These are phyloP conservation scores for Irpex sp. DNA, from an alignment of 1,284 basidiomycete genomes.

Conservation along the genomic window DNA sequence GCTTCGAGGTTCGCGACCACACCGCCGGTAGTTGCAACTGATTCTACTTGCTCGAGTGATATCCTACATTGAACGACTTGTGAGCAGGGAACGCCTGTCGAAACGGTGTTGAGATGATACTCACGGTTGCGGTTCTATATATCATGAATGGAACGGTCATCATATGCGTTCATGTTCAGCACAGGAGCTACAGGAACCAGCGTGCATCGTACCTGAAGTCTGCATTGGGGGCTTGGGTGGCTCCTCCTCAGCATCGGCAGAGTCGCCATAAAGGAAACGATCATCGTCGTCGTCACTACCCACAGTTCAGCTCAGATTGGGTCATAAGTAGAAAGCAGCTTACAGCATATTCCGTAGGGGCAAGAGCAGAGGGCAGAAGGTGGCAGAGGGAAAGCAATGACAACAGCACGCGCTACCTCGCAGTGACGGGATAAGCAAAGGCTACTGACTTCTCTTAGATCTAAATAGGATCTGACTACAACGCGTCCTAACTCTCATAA, in stretches of 20 bases:
- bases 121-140: conserved; percentile 51
- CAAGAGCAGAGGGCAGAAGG: neutral
- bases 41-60: conserved; percentile 36
- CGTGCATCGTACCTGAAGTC: conserved; percentile 37
- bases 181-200: conserved; percentile 1
- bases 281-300: conserved; percentile 68
- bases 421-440: neutral
- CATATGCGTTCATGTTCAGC: too few species aligned
- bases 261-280: conserved; percentile 66
- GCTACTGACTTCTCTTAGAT: neutral
- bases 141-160: conserved; percentile 26
- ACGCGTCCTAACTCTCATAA: neutral
- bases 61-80: conserved; percentile 29
- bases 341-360: neutral
- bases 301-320: neutral
- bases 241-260: conserved; percentile 28
- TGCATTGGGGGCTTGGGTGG: conserved; percentile 27
- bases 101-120: conserved; percentile 15
- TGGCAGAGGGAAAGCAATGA: neutral
- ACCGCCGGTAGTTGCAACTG: conserved; percentile 34
- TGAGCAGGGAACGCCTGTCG: neutral
- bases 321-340: neutral
- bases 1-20: conserved; percentile 42
- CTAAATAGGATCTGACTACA: neutral
- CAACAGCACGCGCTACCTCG: neutral